Conservation (phyloP, 805 yeast species). For the Candida nitratophila region DNA sequence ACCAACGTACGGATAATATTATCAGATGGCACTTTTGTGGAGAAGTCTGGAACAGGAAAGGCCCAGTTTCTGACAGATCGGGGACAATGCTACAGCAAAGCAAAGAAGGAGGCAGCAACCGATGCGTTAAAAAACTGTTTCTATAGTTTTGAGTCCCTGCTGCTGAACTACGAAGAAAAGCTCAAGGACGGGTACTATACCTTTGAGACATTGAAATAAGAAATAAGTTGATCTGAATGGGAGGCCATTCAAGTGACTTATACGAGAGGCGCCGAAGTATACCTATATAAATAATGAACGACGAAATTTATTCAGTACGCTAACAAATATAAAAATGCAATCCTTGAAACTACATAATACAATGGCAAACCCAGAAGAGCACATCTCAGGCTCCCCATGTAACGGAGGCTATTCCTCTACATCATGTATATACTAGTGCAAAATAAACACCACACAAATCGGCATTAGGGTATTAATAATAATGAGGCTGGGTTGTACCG, state of each 20-base stretch:
- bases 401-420: too few relatives aligned
- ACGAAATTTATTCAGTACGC: too few relatives aligned
- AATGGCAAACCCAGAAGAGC: too few relatives aligned
- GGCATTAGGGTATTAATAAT: too few relatives aligned
- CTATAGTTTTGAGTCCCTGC: conserved; percentile 24
- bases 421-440: too few relatives aligned
- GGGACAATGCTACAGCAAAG: conserved; percentile 27
- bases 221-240: neutral
- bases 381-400: too few relatives aligned
- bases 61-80: conserved; percentile 27
- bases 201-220: conserved; percentile 1
- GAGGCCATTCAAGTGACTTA: neutral
- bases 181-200: conserved; percentile 16
- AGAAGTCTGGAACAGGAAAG: conserved; percentile 33
- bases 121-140: conserved; percentile 39
- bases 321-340: too few relatives aligned
- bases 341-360: too few relatives aligned
- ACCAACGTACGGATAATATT: conserved; percentile 30
- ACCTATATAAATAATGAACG: too few relatives aligned
- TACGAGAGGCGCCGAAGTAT: too few relatives aligned
- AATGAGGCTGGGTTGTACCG: too few relatives aligned
- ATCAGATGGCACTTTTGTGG: conserved; percentile 36
- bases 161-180: conserved; percentile 22
- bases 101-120: conserved; percentile 42
- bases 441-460: too few relatives aligned